Base-by-base conservation (phyloP, 257 asterid species). In the Nicotiana attenuata region DNA sequence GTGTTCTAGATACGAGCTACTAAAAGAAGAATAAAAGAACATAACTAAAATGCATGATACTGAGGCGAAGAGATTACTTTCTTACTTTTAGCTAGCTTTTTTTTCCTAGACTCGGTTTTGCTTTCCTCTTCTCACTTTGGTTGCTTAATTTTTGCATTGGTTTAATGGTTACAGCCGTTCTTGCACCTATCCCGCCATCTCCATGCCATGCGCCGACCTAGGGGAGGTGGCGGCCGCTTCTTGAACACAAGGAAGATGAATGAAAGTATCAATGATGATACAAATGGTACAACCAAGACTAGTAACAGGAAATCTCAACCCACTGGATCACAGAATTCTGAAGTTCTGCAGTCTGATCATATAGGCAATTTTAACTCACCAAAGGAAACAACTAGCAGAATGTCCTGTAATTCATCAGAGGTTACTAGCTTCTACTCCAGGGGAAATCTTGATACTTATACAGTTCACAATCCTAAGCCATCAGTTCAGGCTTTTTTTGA, bases 141-240 rank as follows among this genome's bases (percentile, higher is more conserved):
- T 63, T n/a, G 33, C 65, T 53, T 80, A 57, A 53, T 28, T 77
- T 7, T 73, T 65, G 75, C 19, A 3, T 3, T 26, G 78, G 19
- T 15, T 84, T 31, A 63, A 52, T 73, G 20, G 20, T 35, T 14
- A 6, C 90, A 91, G 96, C 97, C 94, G 3, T 92, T 91, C 81
- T 93, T 91, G 35, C 97, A 92, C 33, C 93, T 91, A 73, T 92
- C 88, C 0, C 85, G 88, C n/a, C 88, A 85, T 60, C 67, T 69
- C 67, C 88, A 86, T 76, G 88, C 88, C 13, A 56, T 80, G 56
- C 45, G 90, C 45, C 82, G 94, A 77, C 93, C 91, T 10, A 86
- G 96, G 64, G 95, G 97, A 20, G 87, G 94, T 16, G 93, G 97
- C 10, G 97, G 97, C 0, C 92, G 94, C 68, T 92, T 92, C 80